Evolutionary conservation across 2,329 filamentous ascomycete genomes (phyloP).

Genomic region (Elsinoe perseae): DNA sequence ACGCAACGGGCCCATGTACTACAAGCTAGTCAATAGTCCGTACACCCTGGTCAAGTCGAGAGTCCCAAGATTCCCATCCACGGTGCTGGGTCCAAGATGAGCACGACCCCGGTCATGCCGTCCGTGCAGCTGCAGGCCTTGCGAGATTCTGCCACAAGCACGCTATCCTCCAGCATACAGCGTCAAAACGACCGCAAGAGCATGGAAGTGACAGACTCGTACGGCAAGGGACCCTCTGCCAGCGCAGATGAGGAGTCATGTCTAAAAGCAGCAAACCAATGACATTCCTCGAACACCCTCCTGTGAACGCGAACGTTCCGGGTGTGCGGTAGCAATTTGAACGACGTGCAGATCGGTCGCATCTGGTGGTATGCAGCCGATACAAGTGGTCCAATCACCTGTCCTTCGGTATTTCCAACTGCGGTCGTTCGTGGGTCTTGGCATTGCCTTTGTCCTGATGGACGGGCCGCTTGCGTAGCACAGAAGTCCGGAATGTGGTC

Average conservation of each 20-base stretch:
- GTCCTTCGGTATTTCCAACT: constrained; percentile 5
- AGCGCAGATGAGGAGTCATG: not conserved
- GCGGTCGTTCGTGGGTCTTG: not conserved
- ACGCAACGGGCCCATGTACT: constrained; percentile 1
- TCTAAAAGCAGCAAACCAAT: not conserved
- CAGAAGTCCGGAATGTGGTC: constrained; percentile 8
- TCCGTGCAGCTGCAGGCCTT: not conserved
- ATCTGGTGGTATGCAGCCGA: constrained; percentile 7
- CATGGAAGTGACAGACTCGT: not conserved
- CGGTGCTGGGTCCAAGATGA: constrained; percentile 1
- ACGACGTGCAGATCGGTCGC: constrained; percentile 5
- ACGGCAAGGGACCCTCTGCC: not conserved
- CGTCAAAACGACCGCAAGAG: not conserved
- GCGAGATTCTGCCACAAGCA: not conserved
- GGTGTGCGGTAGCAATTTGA: constrained; percentile 2
- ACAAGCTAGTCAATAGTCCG: constrained; percentile 11
- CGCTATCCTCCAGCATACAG: not conserved
- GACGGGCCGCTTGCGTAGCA: constrained; percentile 7
- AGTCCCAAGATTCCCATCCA: constrained; percentile 8
- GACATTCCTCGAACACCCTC: constrained; percentile 1
- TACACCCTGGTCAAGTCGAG: constrained; percentile 5
- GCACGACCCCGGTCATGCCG: not conserved
- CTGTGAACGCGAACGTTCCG: not conserved
- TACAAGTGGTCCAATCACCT: not conserved
- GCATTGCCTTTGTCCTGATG: not conserved